Evolutionary conservation across 352 stramenopile genomes (phyloP).

Genomic region (Phytopythium aichiense): DNA sequence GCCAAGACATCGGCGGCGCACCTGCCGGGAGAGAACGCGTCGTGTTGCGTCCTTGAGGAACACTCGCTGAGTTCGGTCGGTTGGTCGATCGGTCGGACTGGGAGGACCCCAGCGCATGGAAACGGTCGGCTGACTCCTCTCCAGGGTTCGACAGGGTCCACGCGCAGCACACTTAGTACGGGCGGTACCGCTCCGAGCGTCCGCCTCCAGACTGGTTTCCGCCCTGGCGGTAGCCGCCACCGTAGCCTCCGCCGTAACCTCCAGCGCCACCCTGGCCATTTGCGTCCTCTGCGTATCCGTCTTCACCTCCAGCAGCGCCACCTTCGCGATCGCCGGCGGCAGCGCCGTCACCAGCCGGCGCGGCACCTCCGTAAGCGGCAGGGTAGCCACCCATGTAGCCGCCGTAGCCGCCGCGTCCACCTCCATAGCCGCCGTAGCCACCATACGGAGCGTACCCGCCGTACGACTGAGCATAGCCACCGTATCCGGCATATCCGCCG

Average conservation of each 20-base stretch:
- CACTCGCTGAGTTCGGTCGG: background rate
- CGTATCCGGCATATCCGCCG: slow-evolving; percentile 28
- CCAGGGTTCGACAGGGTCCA: background rate
- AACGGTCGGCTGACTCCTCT: background rate
- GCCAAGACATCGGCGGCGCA: background rate
- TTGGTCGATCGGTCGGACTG: background rate
- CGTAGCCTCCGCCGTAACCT: slow-evolving; percentile 25
- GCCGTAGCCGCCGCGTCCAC: slow-evolving; percentile 19
- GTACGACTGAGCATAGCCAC: slow-evolving; percentile 32
- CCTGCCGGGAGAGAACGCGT: background rate
- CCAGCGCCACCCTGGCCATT: slow-evolving; percentile 16
- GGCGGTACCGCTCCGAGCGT: slow-evolving; percentile 79
- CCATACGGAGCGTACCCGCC: slow-evolving; percentile 22
- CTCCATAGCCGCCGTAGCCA: slow-evolving; percentile 42
- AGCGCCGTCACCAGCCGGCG: slow-evolving; percentile 31
- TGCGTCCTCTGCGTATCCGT: slow-evolving; percentile 25
- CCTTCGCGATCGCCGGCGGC: slow-evolving; percentile 24
- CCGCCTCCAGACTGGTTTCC: slow-evolving; percentile 47
- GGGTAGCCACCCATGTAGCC: slow-evolving; percentile 29
- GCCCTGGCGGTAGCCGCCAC: slow-evolving; percentile 53
- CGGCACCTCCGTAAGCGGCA: slow-evolving; percentile 23
- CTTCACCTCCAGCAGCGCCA: slow-evolving; percentile 26
- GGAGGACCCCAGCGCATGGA: background rate
- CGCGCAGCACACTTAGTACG: slow-evolving; percentile 47
- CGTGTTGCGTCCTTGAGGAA: background rate